Conservation (phyloP, 2,329 filamentous ascomycete species). For the Phoma sp. region DNA sequence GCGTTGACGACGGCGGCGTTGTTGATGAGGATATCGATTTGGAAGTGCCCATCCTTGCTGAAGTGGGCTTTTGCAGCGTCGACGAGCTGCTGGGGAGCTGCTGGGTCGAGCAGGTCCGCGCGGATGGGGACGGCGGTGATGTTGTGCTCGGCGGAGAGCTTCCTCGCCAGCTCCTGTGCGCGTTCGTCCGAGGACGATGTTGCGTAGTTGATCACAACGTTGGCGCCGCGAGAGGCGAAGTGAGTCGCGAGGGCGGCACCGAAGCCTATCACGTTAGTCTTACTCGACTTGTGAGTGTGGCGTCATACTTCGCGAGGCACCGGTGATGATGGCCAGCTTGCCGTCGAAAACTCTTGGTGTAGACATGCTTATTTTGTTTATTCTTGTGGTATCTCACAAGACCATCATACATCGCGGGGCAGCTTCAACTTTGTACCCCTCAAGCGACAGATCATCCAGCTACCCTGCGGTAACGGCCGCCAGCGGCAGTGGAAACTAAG, state of each 20-base stretch:
- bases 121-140: conserved; percentile 67
- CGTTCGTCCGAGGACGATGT: conserved; percentile 60
- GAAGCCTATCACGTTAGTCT: conserved; percentile 63
- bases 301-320: conserved; percentile 71
- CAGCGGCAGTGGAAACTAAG: too few species aligned
- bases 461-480: not conserved
- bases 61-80: conserved; percentile 62
- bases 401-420: not conserved
- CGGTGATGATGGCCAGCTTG: conserved; percentile 78
- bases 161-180: conserved; percentile 57
- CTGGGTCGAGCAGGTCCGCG: conserved; percentile 69
- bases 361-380: not conserved
- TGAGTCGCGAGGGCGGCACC: conserved; percentile 69
- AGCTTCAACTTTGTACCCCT: conserved; percentile 15
- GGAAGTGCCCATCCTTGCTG: conserved; percentile 56
- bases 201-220: conserved; percentile 72
- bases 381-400: not conserved
- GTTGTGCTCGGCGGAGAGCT: conserved; percentile 60
- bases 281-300: not conserved
- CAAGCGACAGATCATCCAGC: not conserved
- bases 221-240: conserved; percentile 70
- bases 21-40: conserved; percentile 82
- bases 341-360: conserved; percentile 57
- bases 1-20: conserved; percentile 55
- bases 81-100: conserved; percentile 65